Evolutionary conservation across 257 asterid species (phyloP).

Genomic region (Solanum medicagineum): DNA sequence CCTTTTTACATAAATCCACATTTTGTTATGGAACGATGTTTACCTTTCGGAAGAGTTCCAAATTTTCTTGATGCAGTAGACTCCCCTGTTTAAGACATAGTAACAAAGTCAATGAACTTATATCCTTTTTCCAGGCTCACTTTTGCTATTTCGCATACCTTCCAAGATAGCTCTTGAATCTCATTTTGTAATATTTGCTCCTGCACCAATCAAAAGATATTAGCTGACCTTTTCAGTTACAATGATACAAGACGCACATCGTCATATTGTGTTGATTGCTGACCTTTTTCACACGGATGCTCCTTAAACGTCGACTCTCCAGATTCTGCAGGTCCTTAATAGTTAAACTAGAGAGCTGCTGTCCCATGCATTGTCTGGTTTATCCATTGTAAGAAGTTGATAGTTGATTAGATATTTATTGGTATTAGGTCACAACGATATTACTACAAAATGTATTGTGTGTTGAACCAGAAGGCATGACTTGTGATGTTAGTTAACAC

Average conservation of each 20-base stretch:
- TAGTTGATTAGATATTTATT: not conserved
- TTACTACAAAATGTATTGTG: not conserved
- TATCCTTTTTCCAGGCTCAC: not conserved
- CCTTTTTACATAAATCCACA: not conserved
- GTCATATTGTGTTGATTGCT: not conserved
- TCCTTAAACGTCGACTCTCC: not conserved
- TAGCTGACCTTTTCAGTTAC: not conserved
- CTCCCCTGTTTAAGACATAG: not conserved
- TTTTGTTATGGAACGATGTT: not conserved
- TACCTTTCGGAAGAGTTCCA: not conserved
- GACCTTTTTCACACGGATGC: not conserved
- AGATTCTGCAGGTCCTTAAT: not conserved
- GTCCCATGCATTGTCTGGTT: slow-evolving; percentile 1
- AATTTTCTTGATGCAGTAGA: not conserved
- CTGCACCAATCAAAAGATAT: not conserved
- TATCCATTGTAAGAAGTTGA: not conserved
- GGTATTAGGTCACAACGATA: not conserved
- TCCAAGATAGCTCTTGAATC: not conserved
- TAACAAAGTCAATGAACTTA: too few relatives aligned
- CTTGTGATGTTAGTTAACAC: not conserved
- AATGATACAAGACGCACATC: not conserved
- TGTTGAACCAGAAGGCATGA: not conserved
- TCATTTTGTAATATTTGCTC: not conserved
- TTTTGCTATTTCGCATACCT: not conserved
- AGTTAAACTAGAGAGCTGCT: not conserved